These are phyloP conservation scores for Mortierella hygrophila DNA, from an alignment of 192 early-diverging fungal genomes.

Conservation along the genomic window DNA sequence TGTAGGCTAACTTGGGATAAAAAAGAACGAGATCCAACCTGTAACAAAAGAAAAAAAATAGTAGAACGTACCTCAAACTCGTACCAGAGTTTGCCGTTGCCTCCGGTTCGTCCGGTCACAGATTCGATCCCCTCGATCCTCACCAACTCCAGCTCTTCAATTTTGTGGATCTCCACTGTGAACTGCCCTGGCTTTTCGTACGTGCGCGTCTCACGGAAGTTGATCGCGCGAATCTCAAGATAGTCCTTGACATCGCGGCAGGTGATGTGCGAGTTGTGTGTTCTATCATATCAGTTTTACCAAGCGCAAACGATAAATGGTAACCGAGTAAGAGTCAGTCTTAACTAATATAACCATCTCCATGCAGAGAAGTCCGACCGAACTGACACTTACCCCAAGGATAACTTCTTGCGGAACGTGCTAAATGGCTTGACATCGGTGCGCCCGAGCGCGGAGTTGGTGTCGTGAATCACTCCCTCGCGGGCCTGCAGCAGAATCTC, in stretches of 20 bases:
- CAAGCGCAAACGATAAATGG: not conserved
- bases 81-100: slow-evolving; percentile 31
- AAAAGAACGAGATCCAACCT: not conserved
- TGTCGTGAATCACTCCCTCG: slow-evolving; percentile 32
- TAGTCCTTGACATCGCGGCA: slow-evolving; percentile 25
- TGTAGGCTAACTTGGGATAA: not conserved
- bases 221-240: slow-evolving; percentile 25
- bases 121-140: slow-evolving; percentile 12
- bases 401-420: slow-evolving; percentile 38
- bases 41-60: not conserved
- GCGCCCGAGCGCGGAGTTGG: slow-evolving; percentile 31
- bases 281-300: not conserved
- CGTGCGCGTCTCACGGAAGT: slow-evolving; percentile 19
- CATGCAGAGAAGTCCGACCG: no score
- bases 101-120: slow-evolving; percentile 23
- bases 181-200: slow-evolving; percentile 25
- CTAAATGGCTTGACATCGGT: slow-evolving; percentile 49
- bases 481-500: slow-evolving; percentile 36
- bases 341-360: not conserved
- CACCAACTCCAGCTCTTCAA: slow-evolving; percentile 33
- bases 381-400: slow-evolving; percentile 26
- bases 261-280: slow-evolving; percentile 45
- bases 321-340: not conserved
- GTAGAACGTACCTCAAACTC: slow-evolving; percentile 42
- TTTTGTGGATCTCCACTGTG: slow-evolving; percentile 19